Evolutionary conservation across 805 yeast species (phyloP).

Genomic region (Isabelozyma rhagii): DNA sequence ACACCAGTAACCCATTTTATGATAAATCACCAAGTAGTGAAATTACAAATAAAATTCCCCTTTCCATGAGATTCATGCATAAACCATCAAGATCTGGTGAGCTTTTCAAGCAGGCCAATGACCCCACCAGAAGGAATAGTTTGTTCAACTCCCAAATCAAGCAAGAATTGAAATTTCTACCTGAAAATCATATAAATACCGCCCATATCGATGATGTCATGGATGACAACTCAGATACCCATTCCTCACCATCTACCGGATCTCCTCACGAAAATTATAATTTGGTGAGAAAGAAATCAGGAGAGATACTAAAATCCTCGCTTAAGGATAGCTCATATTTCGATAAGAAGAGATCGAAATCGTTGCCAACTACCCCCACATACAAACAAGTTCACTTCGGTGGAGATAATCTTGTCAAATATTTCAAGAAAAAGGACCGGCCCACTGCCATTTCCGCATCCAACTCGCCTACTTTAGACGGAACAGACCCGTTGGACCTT

Average conservation of each 20-base stretch:
- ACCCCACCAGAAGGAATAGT: conserved; percentile 27
- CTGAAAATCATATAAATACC: background rate
- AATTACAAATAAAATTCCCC: conserved; percentile 8
- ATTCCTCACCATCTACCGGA: background rate
- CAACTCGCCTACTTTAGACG: conserved; percentile 48
- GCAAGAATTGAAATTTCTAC: background rate
- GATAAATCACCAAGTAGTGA: background rate
- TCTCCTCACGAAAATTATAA: conserved; percentile 9
- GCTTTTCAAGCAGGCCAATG: conserved; percentile 27
- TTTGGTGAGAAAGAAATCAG: conserved; percentile 77
- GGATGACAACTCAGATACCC: background rate
- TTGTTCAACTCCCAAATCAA: conserved; percentile 17
- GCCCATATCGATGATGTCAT: background rate
- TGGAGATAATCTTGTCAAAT: conserved; percentile 60
- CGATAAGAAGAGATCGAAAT: conserved; percentile 24
- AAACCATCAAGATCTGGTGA: conserved; percentile 35
- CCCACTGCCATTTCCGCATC: conserved; percentile 75
- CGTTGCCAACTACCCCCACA: conserved; percentile 51
- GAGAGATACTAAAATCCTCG: conserved; percentile 80
- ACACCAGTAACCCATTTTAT: background rate
- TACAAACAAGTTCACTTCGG: conserved; percentile 80
- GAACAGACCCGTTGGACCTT: conserved; percentile 1
- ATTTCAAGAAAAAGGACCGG: conserved; percentile 67
- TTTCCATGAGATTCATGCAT: conserved; percentile 35
- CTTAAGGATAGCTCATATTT: conserved; percentile 47